Evolutionary conservation across 1,284 basidiomycete genomes (phyloP).

Genomic region (Neotropicomus parvogracilis): DNA sequence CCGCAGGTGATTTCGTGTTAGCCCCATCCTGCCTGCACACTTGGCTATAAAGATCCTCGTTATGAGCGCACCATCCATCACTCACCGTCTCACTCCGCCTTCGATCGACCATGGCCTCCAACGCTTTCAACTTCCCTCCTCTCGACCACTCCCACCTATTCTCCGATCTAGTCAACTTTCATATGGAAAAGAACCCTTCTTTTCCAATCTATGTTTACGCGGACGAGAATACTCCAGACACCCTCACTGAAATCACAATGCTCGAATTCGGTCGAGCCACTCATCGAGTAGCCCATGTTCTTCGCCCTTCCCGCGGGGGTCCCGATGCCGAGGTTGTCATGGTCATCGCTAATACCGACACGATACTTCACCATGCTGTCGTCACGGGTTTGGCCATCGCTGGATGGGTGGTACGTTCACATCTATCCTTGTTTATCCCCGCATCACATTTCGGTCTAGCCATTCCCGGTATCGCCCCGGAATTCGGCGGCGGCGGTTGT

Average conservation of each 20-base stretch:
- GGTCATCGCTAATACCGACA: constrained; percentile 35
- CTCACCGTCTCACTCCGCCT: not conserved
- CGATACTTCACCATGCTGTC: constrained; percentile 34
- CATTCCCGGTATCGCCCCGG: constrained; percentile 35
- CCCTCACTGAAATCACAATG: constrained; percentile 21
- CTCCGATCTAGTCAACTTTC: constrained; percentile 30
- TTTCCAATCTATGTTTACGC: constrained; percentile 23
- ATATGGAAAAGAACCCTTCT: constrained; percentile 27
- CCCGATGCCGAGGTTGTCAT: constrained; percentile 32
- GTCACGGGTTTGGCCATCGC: constrained; percentile 29
- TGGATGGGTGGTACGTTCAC: constrained; percentile 21
- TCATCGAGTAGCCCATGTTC: constrained; percentile 31
- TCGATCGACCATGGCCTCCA: constrained; percentile 12
- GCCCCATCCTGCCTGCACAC: not conserved
- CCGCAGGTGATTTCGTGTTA: not conserved
- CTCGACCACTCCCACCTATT: constrained; percentile 26
- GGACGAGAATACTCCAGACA: constrained; percentile 11
- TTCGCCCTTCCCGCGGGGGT: constrained; percentile 28
- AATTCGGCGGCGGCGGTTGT: constrained; percentile 33
- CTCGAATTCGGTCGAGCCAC: constrained; percentile 34
- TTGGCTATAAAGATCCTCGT: constrained; percentile 8
- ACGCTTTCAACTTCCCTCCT: constrained; percentile 18
- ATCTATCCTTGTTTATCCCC: not conserved
- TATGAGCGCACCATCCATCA: not conserved
- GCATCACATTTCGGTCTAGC: constrained; percentile 21